These are phyloP conservation scores for Aspergillus fischeri DNA, from an alignment of 2,329 filamentous ascomycete genomes.

Conservation along the genomic window DNA sequence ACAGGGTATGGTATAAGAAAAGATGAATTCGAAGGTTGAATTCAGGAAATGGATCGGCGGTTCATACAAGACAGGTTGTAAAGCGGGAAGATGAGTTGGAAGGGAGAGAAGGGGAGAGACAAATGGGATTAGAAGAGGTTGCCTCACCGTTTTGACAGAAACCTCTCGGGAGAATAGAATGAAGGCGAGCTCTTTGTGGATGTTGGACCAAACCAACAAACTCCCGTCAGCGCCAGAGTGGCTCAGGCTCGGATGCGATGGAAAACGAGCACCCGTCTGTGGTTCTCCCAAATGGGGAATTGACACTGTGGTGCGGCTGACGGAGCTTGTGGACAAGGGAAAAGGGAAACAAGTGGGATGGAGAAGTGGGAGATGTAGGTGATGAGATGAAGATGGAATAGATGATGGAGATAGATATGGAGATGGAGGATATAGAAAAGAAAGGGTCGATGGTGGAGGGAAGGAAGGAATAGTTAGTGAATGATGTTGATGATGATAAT, in stretches of 20 bases:
- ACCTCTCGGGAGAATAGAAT: neutral
- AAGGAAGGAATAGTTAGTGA: neutral
- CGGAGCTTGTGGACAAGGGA: constrained; percentile 1
- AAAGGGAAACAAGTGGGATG: constrained; percentile 2
- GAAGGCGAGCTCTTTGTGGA: neutral
- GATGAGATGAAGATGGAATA: neutral
- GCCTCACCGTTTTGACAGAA: neutral
- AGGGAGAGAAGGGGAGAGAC: constrained; percentile 23
- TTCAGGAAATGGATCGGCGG: neutral
- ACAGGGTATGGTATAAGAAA: neutral
- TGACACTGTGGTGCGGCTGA: neutral
- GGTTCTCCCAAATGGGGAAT: neutral
- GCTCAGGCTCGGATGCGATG: neutral
- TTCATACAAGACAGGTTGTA: neutral
- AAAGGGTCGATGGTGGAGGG: neutral
- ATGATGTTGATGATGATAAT: constrained; percentile 5
- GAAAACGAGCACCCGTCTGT: neutral
- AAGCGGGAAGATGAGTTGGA: constrained; percentile 13
- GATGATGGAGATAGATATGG: constrained; percentile 2
- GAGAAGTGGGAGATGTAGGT: constrained; percentile 4
- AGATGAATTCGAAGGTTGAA: constrained; percentile 6
- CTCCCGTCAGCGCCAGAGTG: neutral
- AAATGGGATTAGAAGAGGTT: constrained; percentile 7
- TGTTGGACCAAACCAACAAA: neutral
- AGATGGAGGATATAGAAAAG: neutral